Evolutionary conservation across 1,284 basidiomycete species (phyloP).

Genomic region (Leccinum fallax): DNA sequence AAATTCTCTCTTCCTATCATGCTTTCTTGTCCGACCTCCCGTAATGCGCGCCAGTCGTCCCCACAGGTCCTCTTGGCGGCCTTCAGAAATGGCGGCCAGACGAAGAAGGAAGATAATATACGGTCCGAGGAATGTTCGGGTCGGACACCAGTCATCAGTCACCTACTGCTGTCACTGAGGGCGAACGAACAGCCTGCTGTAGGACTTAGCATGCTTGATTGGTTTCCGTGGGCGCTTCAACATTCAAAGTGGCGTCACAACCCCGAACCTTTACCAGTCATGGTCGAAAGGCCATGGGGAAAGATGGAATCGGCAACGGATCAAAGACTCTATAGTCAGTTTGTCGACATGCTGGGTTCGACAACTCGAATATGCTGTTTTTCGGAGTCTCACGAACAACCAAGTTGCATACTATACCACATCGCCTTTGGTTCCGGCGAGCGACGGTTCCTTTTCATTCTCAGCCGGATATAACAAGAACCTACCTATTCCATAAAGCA

Average conservation of each 20-base stretch:
- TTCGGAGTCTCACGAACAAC: background rate
- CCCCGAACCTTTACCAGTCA: background rate
- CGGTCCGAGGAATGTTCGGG: background rate
- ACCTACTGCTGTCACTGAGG: background rate
- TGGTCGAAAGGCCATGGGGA: background rate
- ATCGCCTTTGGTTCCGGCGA: background rate
- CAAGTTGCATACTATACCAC: background rate
- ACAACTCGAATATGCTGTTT: background rate
- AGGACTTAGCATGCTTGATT: background rate
- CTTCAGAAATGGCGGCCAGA: background rate
- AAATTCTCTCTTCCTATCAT: background rate
- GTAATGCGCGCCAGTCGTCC: background rate
- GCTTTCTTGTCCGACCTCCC: background rate
- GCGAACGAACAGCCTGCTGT: background rate
- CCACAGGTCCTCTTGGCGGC: background rate
- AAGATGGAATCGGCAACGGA: background rate
- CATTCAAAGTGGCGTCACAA: background rate
- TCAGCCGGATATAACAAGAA: background rate
- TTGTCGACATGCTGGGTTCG: background rate
- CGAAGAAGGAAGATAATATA: background rate
- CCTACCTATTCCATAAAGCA: background rate
- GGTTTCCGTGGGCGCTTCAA: background rate
- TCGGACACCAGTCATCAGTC: background rate
- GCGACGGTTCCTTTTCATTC: background rate
- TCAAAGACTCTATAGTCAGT: background rate